Evolutionary conservation across 495 filamentous ascomycete genomes (phyloP).

Genomic region (Parathielavia appendiculata): DNA sequence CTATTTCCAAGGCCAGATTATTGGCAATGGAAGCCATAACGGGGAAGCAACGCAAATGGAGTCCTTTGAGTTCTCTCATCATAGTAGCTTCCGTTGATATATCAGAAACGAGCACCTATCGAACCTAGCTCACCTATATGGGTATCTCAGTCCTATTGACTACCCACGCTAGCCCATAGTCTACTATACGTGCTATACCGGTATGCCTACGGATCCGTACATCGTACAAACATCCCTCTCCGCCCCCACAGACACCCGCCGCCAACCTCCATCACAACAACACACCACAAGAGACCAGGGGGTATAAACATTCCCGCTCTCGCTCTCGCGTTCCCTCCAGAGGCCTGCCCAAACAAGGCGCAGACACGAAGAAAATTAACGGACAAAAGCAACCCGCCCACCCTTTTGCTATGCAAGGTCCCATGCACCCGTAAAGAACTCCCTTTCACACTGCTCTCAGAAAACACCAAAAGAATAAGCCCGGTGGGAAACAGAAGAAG

Average conservation of each 20-base stretch:
- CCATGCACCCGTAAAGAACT: constrained; percentile 2
- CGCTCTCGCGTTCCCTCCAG: constrained; percentile 8
- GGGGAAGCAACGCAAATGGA: too few species aligned
- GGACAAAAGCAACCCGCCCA: constrained; percentile 14
- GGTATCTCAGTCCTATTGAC: constrained; percentile 10
- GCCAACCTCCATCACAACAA: background rate
- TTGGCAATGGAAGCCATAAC: too few species aligned
- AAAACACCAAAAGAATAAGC: background rate
- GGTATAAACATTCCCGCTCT: background rate
- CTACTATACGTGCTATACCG: constrained; percentile 3
- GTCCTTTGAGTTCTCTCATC: too few species aligned
- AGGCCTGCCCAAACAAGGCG: background rate
- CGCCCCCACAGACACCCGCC: background rate
- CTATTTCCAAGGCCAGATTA: too few species aligned
- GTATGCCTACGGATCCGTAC: background rate
- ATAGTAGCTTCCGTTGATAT: too few species aligned
- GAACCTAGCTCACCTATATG: background rate
- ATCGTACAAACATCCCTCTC: background rate
- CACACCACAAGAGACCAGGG: background rate
- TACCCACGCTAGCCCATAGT: background rate
- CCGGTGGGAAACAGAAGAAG: background rate
- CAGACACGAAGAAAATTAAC: background rate
- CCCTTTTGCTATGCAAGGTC: constrained; percentile 21
- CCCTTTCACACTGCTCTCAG: constrained; percentile 1
- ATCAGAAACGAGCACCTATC: too few species aligned